Evolutionary conservation across 2,329 filamentous ascomycete genomes (phyloP), one percentile per base, ranked within the genome.

Genomic region (Fusarium sterilihyphosum): DNA sequence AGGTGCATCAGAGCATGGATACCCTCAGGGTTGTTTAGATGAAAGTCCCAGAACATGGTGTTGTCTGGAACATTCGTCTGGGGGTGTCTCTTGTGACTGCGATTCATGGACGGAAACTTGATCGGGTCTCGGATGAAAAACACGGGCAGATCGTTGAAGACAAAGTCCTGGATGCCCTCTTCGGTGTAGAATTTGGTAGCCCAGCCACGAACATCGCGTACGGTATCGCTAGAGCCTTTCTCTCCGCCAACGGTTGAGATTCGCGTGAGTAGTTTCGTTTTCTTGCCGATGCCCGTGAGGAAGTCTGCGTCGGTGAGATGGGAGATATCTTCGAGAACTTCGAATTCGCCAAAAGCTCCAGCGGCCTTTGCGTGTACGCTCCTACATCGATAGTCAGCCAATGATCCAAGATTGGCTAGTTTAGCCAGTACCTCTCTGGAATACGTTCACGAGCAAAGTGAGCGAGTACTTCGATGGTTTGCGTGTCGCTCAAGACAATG

Each of bases 141-240:
- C 4, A 85, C 82, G 0, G 85, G 85, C 26, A 91, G 64, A 88
- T 87, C 57, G 86, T 88, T 78, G 33, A 75, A 79, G 2, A 80
- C 78, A 65, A 79, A 78, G n/a, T 80, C 78, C 35, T 78, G 77
- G 17, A 78, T 67, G 5, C 78, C 78, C 1, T 80, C 78, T 35
- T 79, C 74, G 0, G 78, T 80, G 33, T 78, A 78, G 20, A 80
- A 73, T 61, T 80, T 80, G 10, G 75, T 75, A 0, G 22, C 91
- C 90, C 78, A 93, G 0, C 91, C 91, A 64, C 92, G 90, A 0
- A 92, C 89, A 82, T 93, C 92, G 24, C 92, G 87, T 6, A 88
- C 90, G 0, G 89, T 90, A 71, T 93, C 92, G 10, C 88, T 86
- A 64, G 89, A 92, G 11, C 91, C 92, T 12, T 89, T 85, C 50